phyloP scores from a whole-genome alignment of 345 rosid genomes.

The Gossypium thurberi region DNA sequence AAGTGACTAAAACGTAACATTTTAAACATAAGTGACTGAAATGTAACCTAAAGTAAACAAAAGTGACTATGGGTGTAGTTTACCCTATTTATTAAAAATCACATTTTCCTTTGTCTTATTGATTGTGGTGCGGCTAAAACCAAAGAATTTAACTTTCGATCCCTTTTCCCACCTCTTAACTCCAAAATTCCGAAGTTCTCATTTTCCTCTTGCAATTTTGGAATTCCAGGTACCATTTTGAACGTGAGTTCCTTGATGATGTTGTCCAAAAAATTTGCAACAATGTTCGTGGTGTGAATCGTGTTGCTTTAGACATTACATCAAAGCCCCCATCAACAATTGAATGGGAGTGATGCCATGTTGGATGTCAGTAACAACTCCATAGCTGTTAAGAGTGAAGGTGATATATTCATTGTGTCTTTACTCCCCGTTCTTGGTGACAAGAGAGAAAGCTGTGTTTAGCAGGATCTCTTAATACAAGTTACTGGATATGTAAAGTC shows the following conservation, averaged over 20 bases:
- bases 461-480: constrained; percentile 11
- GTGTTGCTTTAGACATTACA: constrained; percentile 92
- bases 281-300: constrained; percentile 79
- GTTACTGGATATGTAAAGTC: constrained; percentile 10
- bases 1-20: too few species aligned
- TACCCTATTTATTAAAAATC: too few species aligned
- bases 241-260: constrained; percentile 80
- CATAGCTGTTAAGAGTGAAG: constrained; percentile 11
- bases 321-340: constrained; percentile 97
- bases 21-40: too few species aligned
- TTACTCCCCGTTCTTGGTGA: not conserved
- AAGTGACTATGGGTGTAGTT: too few species aligned
- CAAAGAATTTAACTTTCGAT: not conserved
- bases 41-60: too few species aligned
- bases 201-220: not conserved
- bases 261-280: constrained; percentile 86
- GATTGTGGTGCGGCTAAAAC: not conserved
- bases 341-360: constrained; percentile 70
- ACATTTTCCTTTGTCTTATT: not conserved
- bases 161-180: not conserved
- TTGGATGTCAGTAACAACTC: constrained; percentile 5
- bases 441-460: constrained; percentile 7
- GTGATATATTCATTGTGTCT: constrained; percentile 4
- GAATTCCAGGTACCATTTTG: constrained; percentile 76
- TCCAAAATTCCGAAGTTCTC: not conserved